A percentile compares a stretch with the other conserved stretches of the same genome.
phyloP scores from a whole-genome alignment of 2,329 filamentous ascomycete genomes.

The Sporothrix sp. region DNA sequence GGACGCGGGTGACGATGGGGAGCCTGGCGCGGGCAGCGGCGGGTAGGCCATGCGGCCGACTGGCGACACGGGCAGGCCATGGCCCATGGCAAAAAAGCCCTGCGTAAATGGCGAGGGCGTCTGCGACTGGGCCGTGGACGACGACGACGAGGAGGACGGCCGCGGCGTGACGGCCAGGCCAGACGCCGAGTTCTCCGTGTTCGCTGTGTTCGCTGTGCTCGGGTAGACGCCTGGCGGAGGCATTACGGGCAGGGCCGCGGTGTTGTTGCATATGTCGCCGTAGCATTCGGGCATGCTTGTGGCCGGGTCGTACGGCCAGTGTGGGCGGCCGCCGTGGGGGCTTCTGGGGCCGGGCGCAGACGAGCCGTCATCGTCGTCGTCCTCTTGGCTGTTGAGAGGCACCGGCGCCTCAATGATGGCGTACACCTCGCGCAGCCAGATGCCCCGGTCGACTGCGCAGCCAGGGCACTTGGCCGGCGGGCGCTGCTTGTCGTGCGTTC shows the following conservation, averaged over 20 bases:
- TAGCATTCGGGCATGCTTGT: slow-evolving; percentile 1
- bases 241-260: not conserved
- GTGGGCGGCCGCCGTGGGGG: too few relatives aligned
- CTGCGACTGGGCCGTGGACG: not conserved
- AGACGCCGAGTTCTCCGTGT: too few relatives aligned
- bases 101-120: not conserved
- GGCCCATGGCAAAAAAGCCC: not conserved
- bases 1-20: not conserved
- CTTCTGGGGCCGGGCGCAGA: too few relatives aligned
- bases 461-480: slow-evolving; percentile 9
- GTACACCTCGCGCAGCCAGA: slow-evolving; percentile 15
- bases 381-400: not conserved
- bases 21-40: not conserved
- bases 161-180: not conserved
- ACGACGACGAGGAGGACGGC: not conserved
- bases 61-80: not conserved
- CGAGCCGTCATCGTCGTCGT: too few relatives aligned
- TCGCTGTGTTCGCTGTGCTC: too few relatives aligned
- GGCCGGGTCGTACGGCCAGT: not conserved
- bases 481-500: not conserved
- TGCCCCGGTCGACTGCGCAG: slow-evolving; percentile 2
- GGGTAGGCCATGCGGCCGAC: not conserved
- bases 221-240: not conserved
- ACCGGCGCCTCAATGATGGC: slow-evolving; percentile 15
- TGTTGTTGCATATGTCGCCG: slow-evolving; percentile 3